phyloP scores from a whole-genome alignment of 768 basidiomycete species.

The Omphalotus guepiniiformis region DNA sequence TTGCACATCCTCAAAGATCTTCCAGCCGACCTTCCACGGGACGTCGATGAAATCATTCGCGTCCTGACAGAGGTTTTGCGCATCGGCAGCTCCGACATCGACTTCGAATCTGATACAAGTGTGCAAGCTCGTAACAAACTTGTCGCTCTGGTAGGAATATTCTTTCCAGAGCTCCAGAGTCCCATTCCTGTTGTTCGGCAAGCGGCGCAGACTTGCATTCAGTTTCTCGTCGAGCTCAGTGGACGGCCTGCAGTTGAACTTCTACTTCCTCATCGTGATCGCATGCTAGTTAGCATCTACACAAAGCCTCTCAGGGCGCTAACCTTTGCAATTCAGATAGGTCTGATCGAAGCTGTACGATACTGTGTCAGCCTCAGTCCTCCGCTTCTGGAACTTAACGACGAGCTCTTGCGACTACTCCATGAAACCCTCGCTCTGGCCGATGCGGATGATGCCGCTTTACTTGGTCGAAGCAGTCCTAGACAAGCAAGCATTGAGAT shows the following conservation, averaged over 20 bases:
- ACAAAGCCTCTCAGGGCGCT: slow-evolving; percentile 95
- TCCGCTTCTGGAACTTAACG: slow-evolving; percentile 86
- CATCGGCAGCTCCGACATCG: slow-evolving; percentile 50
- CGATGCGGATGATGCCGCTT: slow-evolving; percentile 88
- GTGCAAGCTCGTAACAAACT: slow-evolving; percentile 55
- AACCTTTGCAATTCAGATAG: slow-evolving; percentile 93
- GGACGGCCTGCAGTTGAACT: slow-evolving; percentile 71
- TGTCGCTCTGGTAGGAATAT: slow-evolving; percentile 70
- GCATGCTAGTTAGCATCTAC: slow-evolving; percentile 85
- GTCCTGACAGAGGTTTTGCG: slow-evolving; percentile 67
- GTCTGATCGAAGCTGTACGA: slow-evolving; percentile 95
- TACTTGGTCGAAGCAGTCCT: slow-evolving; percentile 68
- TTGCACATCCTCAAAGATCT: slow-evolving; percentile 93
- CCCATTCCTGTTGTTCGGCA: slow-evolving; percentile 82
- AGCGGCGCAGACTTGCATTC: slow-evolving; percentile 78
- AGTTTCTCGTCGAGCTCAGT: slow-evolving; percentile 69
- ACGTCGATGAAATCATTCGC: slow-evolving; percentile 73
- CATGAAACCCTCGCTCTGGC: slow-evolving; percentile 94
- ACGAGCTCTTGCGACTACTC: slow-evolving; percentile 85
- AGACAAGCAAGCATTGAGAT: slow-evolving; percentile 80
- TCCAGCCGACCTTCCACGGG: slow-evolving; percentile 81
- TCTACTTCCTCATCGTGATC: slow-evolving; percentile 80
- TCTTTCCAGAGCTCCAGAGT: slow-evolving; percentile 86
- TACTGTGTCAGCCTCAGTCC: slow-evolving; percentile 90
- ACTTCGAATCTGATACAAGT: slow-evolving; percentile 40